Evolutionary conservation across 768 basidiomycete genomes (phyloP).

Genomic region (Daedaleopsis sinensis): DNA sequence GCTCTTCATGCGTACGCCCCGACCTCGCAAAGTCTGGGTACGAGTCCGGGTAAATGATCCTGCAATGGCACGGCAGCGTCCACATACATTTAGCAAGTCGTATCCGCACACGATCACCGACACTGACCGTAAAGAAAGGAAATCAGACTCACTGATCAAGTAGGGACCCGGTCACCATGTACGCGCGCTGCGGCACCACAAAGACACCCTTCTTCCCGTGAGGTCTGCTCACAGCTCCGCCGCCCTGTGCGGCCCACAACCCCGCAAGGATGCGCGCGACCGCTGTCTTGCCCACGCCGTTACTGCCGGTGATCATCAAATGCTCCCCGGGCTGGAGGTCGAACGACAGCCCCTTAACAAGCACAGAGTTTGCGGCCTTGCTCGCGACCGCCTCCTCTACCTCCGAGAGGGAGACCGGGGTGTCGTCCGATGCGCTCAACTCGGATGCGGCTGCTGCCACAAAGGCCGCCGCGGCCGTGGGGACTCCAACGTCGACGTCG

Average conservation of each 20-base stretch:
- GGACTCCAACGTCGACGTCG: slow-evolving; percentile 74
- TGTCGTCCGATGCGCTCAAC: slow-evolving; percentile 1
- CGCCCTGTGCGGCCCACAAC: slow-evolving; percentile 73
- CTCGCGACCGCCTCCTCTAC: slow-evolving; percentile 24
- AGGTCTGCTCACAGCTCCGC: slow-evolving; percentile 31
- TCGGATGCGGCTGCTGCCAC: slow-evolving; percentile 8
- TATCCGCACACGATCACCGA: neutral
- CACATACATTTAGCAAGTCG: neutral
- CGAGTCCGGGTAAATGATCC: slow-evolving; percentile 88
- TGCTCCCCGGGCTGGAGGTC: slow-evolving; percentile 75
- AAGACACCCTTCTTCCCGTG: slow-evolving; percentile 62
- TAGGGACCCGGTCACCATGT: slow-evolving; percentile 86
- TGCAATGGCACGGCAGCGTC: slow-evolving; percentile 19
- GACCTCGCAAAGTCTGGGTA: slow-evolving; percentile 69
- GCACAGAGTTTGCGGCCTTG: slow-evolving; percentile 39
- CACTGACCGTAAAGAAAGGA: neutral
- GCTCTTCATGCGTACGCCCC: slow-evolving; percentile 65
- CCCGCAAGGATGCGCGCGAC: slow-evolving; percentile 89
- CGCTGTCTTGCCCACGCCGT: slow-evolving; percentile 90
- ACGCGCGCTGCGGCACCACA: slow-evolving; percentile 90
- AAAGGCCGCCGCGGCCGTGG: slow-evolving; percentile 18
- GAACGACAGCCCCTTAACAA: slow-evolving; percentile 74
- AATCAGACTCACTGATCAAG: slow-evolving; percentile 68
- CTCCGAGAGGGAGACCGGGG: neutral
- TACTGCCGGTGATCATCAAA: slow-evolving; percentile 90